Conservation (phyloP, 352 stramenopile genomes). For the Phytophthora pluvialis region DNA sequence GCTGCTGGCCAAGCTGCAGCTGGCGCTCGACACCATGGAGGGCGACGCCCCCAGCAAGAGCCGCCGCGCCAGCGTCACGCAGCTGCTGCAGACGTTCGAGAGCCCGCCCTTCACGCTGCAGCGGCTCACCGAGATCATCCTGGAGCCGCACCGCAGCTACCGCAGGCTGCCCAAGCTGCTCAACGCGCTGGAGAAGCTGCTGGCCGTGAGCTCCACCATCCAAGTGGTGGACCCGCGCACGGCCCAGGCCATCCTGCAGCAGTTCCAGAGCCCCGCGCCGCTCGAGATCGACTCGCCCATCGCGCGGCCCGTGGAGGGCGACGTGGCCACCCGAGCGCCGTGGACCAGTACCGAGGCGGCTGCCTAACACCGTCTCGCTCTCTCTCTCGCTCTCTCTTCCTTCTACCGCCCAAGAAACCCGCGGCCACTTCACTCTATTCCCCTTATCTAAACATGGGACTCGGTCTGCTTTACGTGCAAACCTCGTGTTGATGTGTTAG, state of each 20-base stretch:
- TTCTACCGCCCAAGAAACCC: neutral
- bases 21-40: constrained; percentile 63
- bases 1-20: constrained; percentile 61
- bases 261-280: constrained; percentile 39
- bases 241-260: constrained; percentile 30
- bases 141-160: constrained; percentile 75
- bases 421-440: neutral
- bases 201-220: constrained; percentile 74
- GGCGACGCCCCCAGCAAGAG: constrained; percentile 60
- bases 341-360: constrained; percentile 45
- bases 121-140: constrained; percentile 77
- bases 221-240: constrained; percentile 64
- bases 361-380: constrained; percentile 1
- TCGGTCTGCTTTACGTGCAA: neutral
- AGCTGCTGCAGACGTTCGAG: constrained; percentile 72
- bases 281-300: constrained; percentile 36
- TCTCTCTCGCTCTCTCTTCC: neutral
- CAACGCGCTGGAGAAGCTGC: constrained; percentile 84
- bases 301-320: constrained; percentile 25
- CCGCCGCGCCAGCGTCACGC: constrained; percentile 57
- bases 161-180: constrained; percentile 80
- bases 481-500: neutral
- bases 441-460: constrained; percentile 17
- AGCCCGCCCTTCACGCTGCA: constrained; percentile 85
- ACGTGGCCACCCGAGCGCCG: constrained; percentile 54